Base-by-base conservation (phyloP, 1,139 yeast species). In the Suhomyces coccinellae region DNA sequence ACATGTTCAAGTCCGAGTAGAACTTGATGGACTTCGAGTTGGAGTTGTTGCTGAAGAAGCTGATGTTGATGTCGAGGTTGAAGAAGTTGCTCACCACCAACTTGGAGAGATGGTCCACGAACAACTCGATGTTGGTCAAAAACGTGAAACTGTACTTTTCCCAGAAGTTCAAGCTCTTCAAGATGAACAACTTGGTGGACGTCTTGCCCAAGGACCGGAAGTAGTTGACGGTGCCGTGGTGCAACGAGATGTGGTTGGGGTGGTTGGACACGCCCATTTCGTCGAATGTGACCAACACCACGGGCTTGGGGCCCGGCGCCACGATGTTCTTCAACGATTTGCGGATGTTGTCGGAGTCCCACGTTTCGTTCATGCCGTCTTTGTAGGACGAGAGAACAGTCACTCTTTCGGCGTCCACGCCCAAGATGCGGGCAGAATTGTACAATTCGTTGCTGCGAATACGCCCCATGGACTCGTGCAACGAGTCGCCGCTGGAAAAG, bases 241-340 rank as follows among this genome's bases (percentile, higher is more conserved):
- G 77, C 38, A 87, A 65, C 1, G 96, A 78, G 32, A 73, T 79
- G 63, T 95, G 99, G 62, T 95, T 95, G 15, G 88, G 79, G 65
- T 95, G 99, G 43, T 77, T 73, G 0, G 97, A 89, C 2, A 93
- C 86, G 0, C 99, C 99, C 15, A 59, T 50, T 40, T 77, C 77
- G 64, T 93, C 99, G 66, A 95, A 93, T 0, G 98, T 88, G 32
- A 93, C 58, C 13, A 90, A 55, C 3, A 80, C 72, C n/a, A 70
- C 58, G 2, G 52, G 51, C 4, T 64, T 53, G 32, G 62, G 52
- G 14, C 43, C 47, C 1, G 48, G 47, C 16, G 40, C 37, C 8
- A 71, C 56, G 27, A 60, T 44, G 4, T 50, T 38, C 1, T 51
- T 36, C 38, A 75, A 58, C 1, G 63, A 48, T 4, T 58, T 51